phyloP scores from a whole-genome alignment of 768 basidiomycete genomes.

The Nidularia pulvinata region DNA sequence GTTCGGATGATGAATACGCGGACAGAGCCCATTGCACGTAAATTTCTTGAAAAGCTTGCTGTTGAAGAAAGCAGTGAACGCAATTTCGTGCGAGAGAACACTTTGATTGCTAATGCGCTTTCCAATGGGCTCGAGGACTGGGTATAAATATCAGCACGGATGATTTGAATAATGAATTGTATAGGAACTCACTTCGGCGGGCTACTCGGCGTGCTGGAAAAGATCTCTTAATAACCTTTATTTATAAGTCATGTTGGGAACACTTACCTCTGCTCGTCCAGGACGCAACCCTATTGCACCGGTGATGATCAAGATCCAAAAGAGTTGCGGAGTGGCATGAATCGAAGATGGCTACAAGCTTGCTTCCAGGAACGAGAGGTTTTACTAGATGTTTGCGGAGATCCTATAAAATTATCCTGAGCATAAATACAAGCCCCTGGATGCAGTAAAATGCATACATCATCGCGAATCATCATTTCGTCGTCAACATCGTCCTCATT shows the following conservation, averaged over 20 bases:
- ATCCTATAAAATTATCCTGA: neutral
- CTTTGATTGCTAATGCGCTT: too few species aligned
- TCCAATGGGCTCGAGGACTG: too few species aligned
- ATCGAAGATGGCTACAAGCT: neutral
- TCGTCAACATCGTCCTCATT: neutral
- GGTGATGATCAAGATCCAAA: neutral
- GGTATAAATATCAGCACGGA: too few species aligned
- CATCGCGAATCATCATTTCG: neutral
- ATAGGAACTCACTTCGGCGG: neutral
- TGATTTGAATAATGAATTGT: too few species aligned
- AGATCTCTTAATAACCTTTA: neutral
- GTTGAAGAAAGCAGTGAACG: too few species aligned
- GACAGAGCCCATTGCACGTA: too few species aligned
- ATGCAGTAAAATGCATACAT: too few species aligned
- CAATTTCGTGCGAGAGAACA: too few species aligned
- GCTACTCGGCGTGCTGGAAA: neutral
- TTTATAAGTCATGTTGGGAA: neutral
- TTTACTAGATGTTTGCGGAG: neutral
- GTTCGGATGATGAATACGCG: too few species aligned
- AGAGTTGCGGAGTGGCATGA: neutral
- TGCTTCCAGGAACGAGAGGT: neutral
- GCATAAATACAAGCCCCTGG: neutral
- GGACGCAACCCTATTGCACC: neutral
- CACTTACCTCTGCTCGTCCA: neutral
- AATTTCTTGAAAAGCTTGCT: too few species aligned